Evolutionary conservation across 257 asterid species (phyloP).

Genomic region (Capsicum baccatum): DNA sequence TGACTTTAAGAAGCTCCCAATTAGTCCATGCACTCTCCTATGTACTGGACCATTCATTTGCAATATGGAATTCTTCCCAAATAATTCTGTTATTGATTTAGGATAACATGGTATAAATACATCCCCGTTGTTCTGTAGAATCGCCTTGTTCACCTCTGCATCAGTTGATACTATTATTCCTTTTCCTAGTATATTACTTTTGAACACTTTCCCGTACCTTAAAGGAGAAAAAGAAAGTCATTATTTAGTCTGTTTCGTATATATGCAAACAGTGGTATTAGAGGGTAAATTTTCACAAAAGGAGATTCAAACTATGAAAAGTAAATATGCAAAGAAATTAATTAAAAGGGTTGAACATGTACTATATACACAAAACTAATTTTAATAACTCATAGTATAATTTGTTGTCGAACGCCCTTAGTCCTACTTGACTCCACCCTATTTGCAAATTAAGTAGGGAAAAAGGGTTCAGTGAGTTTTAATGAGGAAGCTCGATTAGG

Average conservation of each 20-base stretch:
- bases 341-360: no score
- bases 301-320: no score
- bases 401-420: no score
- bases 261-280: not conserved
- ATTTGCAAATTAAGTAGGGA: not conserved
- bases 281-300: no score
- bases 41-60: constrained; percentile 77
- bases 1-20: constrained; percentile 77
- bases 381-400: no score
- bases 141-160: constrained; percentile 69
- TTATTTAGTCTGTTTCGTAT: not conserved
- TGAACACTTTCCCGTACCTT: constrained; percentile 91
- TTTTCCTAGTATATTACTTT: constrained; percentile 80
- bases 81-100: constrained; percentile 77
- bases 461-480: not conserved
- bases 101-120: constrained; percentile 81
- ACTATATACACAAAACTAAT: no score
- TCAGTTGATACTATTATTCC: constrained; percentile 87
- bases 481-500: not conserved
- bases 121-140: constrained; percentile 72
- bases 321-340: no score
- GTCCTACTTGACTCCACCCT: no score
- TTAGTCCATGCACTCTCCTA: constrained; percentile 69
- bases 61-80: constrained; percentile 81
- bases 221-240: not conserved